These are phyloP conservation scores for Nyssa sinensis DNA, from an alignment of 148 eudicot species.

Conservation along the genomic window DNA sequence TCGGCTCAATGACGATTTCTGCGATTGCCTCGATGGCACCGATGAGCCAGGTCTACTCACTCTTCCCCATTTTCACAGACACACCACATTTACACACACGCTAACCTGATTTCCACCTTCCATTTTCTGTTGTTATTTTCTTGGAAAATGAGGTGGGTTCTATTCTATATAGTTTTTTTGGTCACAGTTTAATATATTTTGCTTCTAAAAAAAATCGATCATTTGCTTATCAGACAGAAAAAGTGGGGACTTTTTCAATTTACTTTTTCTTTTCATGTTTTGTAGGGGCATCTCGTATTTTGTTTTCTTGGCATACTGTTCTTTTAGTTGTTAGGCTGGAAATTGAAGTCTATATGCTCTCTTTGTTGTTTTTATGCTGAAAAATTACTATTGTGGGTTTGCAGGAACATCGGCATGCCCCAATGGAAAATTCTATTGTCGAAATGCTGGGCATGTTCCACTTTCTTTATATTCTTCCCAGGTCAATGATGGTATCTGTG, in stretches of 20 bases:
- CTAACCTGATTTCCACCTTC: neutral
- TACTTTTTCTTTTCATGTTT: neutral
- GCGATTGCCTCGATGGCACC: conserved; percentile 86
- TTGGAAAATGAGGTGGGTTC: neutral
- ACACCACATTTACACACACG: neutral
- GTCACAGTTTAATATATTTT: neutral
- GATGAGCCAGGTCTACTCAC: conserved; percentile 76
- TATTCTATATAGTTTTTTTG: neutral
- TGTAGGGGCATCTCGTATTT: neutral
- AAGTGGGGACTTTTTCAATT: neutral
- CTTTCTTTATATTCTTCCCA: conserved; percentile 66
- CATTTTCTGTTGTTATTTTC: neutral
- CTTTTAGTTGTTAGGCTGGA: conserved; percentile 5
- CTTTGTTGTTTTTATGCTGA: neutral
- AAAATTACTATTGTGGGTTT: conserved; percentile 19
- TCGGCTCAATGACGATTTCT: conserved; percentile 87
- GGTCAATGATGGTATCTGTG: conserved; percentile 97
- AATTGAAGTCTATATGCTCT: neutral
- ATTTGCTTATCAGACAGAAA: neutral
- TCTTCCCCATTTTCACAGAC: neutral
- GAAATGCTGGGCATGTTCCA: conserved; percentile 82
- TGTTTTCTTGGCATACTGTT: conserved; percentile 6
- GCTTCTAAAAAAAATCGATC: neutral
- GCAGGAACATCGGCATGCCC: conserved; percentile 99
- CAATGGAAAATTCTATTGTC: conserved; percentile 73